Base-by-base conservation (phyloP, 345 rosid species). In the Salix brachista region DNA sequence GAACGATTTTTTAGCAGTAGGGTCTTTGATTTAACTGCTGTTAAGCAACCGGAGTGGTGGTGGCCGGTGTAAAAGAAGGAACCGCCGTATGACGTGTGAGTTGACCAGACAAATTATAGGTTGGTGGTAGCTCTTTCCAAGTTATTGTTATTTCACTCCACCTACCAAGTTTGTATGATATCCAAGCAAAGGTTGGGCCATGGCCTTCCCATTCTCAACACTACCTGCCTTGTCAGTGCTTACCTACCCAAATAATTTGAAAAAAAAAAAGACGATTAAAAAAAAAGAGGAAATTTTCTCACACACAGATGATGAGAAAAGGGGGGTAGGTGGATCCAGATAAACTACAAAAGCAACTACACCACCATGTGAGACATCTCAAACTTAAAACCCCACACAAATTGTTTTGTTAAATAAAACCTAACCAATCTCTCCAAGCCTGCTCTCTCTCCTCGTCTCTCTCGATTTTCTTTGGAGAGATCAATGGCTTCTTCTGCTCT, bases 401-500 rank as follows among this genome's bases (percentile, higher is more conserved):
- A 12, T 46, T 46, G 50, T 16, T 46, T 46, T 12, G 14, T 12
- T 46, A 14, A 46, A 13, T 46, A 46, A 46, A 46, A 19, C 13
- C 65, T 18, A 32, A 7, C 60, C 50, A 34, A 14, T 41, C 28
- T 26, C 25, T 21, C 56, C 30, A 11, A 2, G 14, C 44, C 8
- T 50, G 26, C 37, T 34, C 23, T 48, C 69, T 32, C 41, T 8
- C 41, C 69, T 21, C 42, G 0, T 7, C 26, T 10, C 17, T 3
- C 41, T 30, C 4, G 10, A 66, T 12, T 50, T 10, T 39, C 6
- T 23, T 37, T 21, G 4, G 17, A 14, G 19, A 16, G 25, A 3
- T 69, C 82, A 16, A 74, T 73, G 78, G 78, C 82, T 2, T 74
- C 78, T 69, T 65, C 75, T 69, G 48, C 73, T 44, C 76, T 75